Conservation (phyloP, 2,329 filamentous ascomycete genomes). For the Cucurbitaria berberidis region DNA sequence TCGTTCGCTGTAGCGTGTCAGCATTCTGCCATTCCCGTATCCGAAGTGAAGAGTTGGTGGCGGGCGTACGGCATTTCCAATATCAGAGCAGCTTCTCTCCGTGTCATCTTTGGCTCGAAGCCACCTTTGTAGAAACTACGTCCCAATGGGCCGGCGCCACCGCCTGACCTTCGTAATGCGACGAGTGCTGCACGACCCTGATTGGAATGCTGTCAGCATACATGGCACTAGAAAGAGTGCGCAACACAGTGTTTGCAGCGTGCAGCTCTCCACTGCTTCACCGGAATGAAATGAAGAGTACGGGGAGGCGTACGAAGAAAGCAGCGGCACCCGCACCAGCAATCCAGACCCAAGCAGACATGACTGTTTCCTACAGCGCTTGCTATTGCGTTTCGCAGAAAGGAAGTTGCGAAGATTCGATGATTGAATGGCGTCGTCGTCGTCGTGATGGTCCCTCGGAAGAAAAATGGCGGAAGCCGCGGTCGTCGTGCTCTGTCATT, state of each 20-base stretch:
- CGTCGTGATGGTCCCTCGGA: slow-evolving; percentile 1
- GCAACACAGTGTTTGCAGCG: too few species aligned
- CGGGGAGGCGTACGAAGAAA: slow-evolving; percentile 61
- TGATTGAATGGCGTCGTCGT: slow-evolving; percentile 7
- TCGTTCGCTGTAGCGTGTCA: slow-evolving; percentile 69
- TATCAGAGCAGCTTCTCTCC: slow-evolving; percentile 88
- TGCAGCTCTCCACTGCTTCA: background rate
- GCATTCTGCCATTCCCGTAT: background rate
- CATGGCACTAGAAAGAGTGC: background rate
- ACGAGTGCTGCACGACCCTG: slow-evolving; percentile 92
- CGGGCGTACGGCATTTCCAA: slow-evolving; percentile 81
- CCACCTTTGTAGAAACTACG: slow-evolving; percentile 97
- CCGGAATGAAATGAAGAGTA: background rate
- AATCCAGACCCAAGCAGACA: slow-evolving; percentile 67
- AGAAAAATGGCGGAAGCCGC: slow-evolving; percentile 30
- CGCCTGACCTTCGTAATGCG: slow-evolving; percentile 80
- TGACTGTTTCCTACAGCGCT: slow-evolving; percentile 39
- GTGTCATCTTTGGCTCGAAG: slow-evolving; percentile 95
- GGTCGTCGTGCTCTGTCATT: slow-evolving; percentile 23
- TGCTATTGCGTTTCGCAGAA: slow-evolving; percentile 1
- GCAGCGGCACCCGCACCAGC: slow-evolving; percentile 69
- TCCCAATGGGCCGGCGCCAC: slow-evolving; percentile 74
- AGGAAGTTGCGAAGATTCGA: slow-evolving; percentile 4
- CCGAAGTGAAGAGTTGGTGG: background rate
- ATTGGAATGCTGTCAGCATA: slow-evolving; percentile 14